A percentile compares a stretch with the other conserved stretches of the same genome.
phyloP scores from a whole-genome alignment of 1,284 basidiomycete genomes.

The Porodaedalea pini region DNA sequence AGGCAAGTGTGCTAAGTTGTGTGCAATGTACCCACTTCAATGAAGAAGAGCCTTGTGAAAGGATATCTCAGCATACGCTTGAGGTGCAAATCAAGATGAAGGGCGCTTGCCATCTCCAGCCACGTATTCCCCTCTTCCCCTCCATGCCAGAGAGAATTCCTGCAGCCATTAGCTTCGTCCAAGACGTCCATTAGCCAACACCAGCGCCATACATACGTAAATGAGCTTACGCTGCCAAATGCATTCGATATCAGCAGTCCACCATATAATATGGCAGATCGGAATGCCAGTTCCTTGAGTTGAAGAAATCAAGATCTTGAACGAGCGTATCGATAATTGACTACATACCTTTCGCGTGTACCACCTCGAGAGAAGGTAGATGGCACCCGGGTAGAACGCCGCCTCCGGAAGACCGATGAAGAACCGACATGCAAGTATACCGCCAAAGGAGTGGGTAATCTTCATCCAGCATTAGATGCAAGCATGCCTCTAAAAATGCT shows the following conservation, averaged over 20 bases:
- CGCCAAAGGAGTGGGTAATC: constrained; percentile 52
- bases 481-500: neutral
- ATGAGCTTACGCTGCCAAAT: constrained; percentile 56
- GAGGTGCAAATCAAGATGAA: neutral
- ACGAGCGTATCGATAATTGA: neutral
- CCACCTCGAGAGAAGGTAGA: constrained; percentile 26
- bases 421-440: constrained; percentile 55
- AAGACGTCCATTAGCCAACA: constrained; percentile 8
- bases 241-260: constrained; percentile 74
- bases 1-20: neutral
- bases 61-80: neutral
- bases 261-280: constrained; percentile 66
- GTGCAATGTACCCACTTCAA: constrained; percentile 48
- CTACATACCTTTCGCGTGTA: constrained; percentile 30
- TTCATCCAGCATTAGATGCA: constrained; percentile 24
- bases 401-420: constrained; percentile 61
- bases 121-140: constrained; percentile 59
- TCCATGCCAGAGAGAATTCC: constrained; percentile 71
- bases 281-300: constrained; percentile 58
- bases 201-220: constrained; percentile 16
- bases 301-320: constrained; percentile 54
- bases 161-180: constrained; percentile 55
- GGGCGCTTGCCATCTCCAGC: constrained; percentile 60
- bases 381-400: constrained; percentile 25
- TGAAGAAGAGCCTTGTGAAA: constrained; percentile 51